phyloP scores from a whole-genome alignment of 192 early-diverging fungal genomes.

The Allomyces javanicus region DNA sequence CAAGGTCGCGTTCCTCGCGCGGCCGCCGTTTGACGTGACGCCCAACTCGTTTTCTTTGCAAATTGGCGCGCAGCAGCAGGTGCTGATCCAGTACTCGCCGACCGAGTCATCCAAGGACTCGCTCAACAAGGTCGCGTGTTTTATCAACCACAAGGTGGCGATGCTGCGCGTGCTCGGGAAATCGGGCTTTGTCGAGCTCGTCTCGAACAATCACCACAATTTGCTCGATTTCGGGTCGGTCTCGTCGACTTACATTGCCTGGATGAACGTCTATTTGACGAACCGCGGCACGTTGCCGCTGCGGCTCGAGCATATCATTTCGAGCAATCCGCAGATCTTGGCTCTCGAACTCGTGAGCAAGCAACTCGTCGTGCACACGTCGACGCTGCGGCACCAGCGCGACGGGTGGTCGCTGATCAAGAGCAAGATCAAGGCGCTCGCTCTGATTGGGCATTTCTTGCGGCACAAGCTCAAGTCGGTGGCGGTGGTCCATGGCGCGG shows the following conservation, averaged over 20 bases:
- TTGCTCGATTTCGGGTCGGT: not conserved
- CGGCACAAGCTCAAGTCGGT: not conserved
- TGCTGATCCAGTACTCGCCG: conserved; percentile 22
- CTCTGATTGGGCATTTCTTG: not conserved
- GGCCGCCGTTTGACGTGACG: conserved; percentile 23
- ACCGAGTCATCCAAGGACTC: conserved; percentile 17
- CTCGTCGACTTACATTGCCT: conserved; percentile 13
- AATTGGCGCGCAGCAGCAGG: conserved; percentile 21
- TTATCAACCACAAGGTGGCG: conserved; percentile 34
- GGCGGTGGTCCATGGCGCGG: not conserved
- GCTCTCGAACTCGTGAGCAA: conserved; percentile 23
- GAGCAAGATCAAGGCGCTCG: not conserved
- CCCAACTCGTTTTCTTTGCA: conserved; percentile 21
- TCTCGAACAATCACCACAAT: not conserved
- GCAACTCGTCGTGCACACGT: not conserved
- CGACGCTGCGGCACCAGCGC: not conserved
- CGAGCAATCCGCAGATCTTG: conserved; percentile 20
- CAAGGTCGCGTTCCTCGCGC: conserved; percentile 19
- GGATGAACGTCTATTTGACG: conserved; percentile 24
- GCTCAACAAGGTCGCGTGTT: conserved; percentile 7
- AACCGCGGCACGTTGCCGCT: conserved; percentile 38
- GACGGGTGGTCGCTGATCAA: not conserved
- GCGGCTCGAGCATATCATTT: conserved; percentile 20
- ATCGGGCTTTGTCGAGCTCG: conserved; percentile 12
- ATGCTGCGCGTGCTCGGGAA: conserved; percentile 17